Conservation (phyloP, 352 stramenopile genomes). For the Pythium biforme region DNA sequence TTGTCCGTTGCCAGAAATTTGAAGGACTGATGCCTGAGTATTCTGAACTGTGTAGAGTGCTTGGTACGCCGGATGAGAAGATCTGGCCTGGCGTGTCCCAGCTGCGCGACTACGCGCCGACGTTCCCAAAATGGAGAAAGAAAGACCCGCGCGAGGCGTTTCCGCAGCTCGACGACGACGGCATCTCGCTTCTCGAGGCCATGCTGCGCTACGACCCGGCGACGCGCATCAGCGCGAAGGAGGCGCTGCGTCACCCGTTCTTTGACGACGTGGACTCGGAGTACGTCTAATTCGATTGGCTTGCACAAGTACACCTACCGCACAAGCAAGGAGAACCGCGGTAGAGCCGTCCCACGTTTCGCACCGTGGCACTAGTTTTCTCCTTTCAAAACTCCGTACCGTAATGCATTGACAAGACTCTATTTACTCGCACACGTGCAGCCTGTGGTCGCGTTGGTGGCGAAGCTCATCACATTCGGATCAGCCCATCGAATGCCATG, state of each 20-base stretch:
- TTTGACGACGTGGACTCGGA: conserved; percentile 80
- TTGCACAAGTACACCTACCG: neutral
- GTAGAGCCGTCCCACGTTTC: neutral
- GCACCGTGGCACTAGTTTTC: neutral
- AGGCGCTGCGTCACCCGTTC: conserved; percentile 80
- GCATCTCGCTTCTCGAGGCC: conserved; percentile 67
- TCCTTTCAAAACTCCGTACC: neutral
- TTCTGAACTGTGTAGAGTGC: conserved; percentile 38
- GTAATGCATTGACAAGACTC: neutral
- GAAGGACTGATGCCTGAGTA: neutral
- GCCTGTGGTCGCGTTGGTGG: neutral
- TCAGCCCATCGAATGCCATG: neutral
- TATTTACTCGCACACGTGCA: neutral
- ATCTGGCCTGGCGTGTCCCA: conserved; percentile 96
- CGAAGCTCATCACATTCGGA: neutral
- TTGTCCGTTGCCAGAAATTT: too few species aligned
- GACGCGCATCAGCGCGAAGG: conserved; percentile 75
- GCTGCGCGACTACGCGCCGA: conserved; percentile 93
- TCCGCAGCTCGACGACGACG: conserved; percentile 53
- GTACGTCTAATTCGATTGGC: conserved; percentile 43
- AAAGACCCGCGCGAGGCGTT: conserved; percentile 70
- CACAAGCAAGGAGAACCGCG: neutral
- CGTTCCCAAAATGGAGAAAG: conserved; percentile 97
- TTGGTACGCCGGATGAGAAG: conserved; percentile 96
- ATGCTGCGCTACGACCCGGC: conserved; percentile 79